These are phyloP conservation scores for Rosa lucieae DNA, from an alignment of 306 rosid genomes.

Conservation along the genomic window DNA sequence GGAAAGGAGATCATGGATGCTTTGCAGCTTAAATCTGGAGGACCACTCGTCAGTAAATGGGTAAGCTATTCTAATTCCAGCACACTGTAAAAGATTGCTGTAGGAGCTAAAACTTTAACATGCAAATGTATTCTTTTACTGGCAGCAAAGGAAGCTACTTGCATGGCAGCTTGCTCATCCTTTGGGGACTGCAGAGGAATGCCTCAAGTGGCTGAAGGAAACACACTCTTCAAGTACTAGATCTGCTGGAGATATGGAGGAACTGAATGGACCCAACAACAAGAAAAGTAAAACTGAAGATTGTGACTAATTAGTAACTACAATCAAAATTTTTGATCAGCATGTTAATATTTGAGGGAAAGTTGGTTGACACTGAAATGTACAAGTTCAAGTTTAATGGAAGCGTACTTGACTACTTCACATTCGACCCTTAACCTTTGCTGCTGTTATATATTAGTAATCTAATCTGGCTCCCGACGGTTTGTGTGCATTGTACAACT, in stretches of 20 bases:
- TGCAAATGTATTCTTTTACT: constrained; percentile 9
- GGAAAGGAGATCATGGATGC: constrained; percentile 78
- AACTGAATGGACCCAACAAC: background rate
- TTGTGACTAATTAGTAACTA: background rate
- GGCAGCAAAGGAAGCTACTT: constrained; percentile 73
- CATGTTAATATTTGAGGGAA: background rate
- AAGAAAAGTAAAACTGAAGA: constrained; percentile 1
- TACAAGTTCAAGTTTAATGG: background rate
- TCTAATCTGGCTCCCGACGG: background rate
- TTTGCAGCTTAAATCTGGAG: constrained; percentile 69
- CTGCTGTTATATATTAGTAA: background rate
- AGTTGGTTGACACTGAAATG: background rate
- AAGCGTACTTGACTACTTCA: background rate
- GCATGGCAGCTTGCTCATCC: constrained; percentile 93
- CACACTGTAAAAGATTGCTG: background rate
- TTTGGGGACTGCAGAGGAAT: constrained; percentile 61
- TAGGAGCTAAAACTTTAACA: background rate
- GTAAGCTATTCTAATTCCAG: constrained; percentile 36
- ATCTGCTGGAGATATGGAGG: background rate
- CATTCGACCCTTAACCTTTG: background rate
- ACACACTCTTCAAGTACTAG: constrained; percentile 2
- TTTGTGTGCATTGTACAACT: too few species aligned
- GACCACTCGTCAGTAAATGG: constrained; percentile 79
- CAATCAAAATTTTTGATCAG: background rate
- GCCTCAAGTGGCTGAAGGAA: constrained; percentile 73